A percentile compares a stretch with the other conserved stretches of the same genome.
phyloP scores from a whole-genome alignment of 1,139 yeast species.

The Protomyces inundatus region DNA sequence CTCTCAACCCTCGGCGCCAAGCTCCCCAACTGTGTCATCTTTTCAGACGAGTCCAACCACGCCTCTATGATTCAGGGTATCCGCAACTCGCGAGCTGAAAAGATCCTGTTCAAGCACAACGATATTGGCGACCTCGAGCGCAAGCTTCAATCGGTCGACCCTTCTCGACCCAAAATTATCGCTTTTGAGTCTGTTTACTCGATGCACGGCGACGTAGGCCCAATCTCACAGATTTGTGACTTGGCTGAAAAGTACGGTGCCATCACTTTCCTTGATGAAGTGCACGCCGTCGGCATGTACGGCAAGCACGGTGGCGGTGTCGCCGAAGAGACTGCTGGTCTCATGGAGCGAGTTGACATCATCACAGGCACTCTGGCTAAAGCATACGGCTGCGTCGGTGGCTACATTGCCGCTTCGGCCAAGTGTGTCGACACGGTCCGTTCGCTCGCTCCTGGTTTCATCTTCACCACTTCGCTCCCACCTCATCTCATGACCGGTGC shows the following conservation, averaged over 20 bases:
- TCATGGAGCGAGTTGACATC: slow-evolving; percentile 90
- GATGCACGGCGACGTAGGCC: slow-evolving; percentile 97
- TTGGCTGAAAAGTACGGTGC: slow-evolving; percentile 97
- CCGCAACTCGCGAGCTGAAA: slow-evolving; percentile 78
- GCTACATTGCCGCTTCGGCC: slow-evolving; percentile 87
- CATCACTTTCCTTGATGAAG: slow-evolving; percentile 92
- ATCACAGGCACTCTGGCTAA: slow-evolving; percentile 96
- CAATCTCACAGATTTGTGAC: slow-evolving; percentile 87
- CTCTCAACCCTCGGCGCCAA: slow-evolving; percentile 85
- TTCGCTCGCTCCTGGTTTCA: slow-evolving; percentile 95
- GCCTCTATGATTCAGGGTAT: slow-evolving; percentile 98
- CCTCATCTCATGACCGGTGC: slow-evolving; percentile 99
- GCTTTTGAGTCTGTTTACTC: slow-evolving; percentile 97
- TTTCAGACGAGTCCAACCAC: slow-evolving; percentile 88
- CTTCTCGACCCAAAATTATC: slow-evolving; percentile 80
- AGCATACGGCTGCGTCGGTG: slow-evolving; percentile 96
- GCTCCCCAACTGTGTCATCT: slow-evolving; percentile 80
- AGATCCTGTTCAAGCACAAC: slow-evolving; percentile 88
- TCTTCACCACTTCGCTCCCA: slow-evolving; percentile 91
- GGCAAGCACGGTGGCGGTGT: slow-evolving; percentile 99
- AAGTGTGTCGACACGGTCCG: slow-evolving; percentile 88
- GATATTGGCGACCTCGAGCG: slow-evolving; percentile 76
- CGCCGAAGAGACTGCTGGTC: slow-evolving; percentile 92
- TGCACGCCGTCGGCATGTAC: slow-evolving; percentile 97
- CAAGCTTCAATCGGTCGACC: slow-evolving; percentile 72